Evolutionary conservation across 140 eudicot species (phyloP), one percentile per base, ranked within the genome.

Genomic region (Oenanthe javanica): DNA sequence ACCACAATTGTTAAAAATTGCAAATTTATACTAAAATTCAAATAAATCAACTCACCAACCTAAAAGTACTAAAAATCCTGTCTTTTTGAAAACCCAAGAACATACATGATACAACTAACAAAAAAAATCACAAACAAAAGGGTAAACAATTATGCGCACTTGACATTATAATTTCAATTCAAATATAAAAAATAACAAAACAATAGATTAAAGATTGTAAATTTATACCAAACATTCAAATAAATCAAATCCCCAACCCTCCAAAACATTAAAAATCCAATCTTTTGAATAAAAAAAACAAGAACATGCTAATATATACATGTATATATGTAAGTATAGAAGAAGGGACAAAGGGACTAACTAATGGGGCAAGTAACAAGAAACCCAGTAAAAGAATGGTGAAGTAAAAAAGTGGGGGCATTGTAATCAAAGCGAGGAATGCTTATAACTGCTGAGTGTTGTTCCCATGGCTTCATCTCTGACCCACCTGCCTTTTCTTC

Each of bases 381-480:
- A 87, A 92, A 92, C 1, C 97, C 95, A 69, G 95, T 84, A 75
- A 82, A 90, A 25, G 97, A 92, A 14, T 85, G 92, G 52, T 72
- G 80, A 50, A 90, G 90, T 36, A 92, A 81, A 48, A 90, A 86
- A 70, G 91, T 50, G 1, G 97, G 90, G 64, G 97, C 95, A 77
- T 90, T 92, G 90, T 90, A 92, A 83, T 92, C 93, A 84, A 84
- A 90, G 45, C 97, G 93, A 82, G 97, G 97, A 84, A 92, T 87
- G 91, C 86, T 90, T 12, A 92, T 90, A 5, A 92, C 93, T 54
- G 88, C 90, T 5, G 97, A 88, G 77, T 92, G 97, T 76, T 92
- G 97, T 81, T 90, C 97, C 97, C 97, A 92, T 79, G 97, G 97
- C 84, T 92, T 90, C 97, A 92, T 87, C 69, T 21, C 84, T 75